Percentiles rank a stretch among this genome's conserved stretches.
Conservation (phyloP, 257 asterid genomes). For the Solanum phureja region DNA sequence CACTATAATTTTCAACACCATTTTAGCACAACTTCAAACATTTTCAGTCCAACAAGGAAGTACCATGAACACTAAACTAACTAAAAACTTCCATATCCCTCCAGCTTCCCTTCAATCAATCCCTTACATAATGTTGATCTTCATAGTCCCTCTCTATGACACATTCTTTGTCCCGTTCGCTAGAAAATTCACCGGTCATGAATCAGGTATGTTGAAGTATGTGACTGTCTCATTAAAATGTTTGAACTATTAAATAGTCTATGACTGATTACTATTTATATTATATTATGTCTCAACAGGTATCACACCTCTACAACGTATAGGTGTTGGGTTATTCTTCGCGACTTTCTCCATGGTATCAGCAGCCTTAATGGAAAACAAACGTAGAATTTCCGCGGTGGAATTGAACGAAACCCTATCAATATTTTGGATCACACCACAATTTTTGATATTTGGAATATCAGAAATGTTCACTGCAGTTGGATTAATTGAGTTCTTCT, state of each 20-base stretch:
- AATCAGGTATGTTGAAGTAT: conserved; percentile 8
- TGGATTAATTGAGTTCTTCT: conserved; percentile 84
- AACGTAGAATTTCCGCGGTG: conserved; percentile 32
- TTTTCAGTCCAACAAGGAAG: conserved; percentile 96
- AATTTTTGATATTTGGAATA: conserved; percentile 67
- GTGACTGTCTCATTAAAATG: background rate
- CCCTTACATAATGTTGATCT: conserved; percentile 70
- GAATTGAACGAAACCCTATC: conserved; percentile 16
- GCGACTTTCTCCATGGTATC: conserved; percentile 81
- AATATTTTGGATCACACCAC: conserved; percentile 82
- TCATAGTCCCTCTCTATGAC: conserved; percentile 81
- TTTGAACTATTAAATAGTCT: background rate
- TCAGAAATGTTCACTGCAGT: conserved; percentile 95
- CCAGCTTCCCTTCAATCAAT: conserved; percentile 96
- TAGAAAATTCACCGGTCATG: conserved; percentile 51
- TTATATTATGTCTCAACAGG: conserved; percentile 15
- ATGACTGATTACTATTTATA: background rate
- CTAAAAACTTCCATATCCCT: conserved; percentile 56
- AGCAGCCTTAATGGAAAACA: conserved; percentile 68
- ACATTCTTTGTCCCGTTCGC: conserved; percentile 68
- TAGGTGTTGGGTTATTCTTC: conserved; percentile 64
- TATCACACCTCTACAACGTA: conserved; percentile 56
- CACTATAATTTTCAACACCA: conserved; percentile 89
- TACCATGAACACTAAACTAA: conserved; percentile 64
- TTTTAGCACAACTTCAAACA: conserved; percentile 83